Evolutionary conservation across 176 grass and related monocot species (phyloP).

Genomic region (Echinochloa phyllopogon): DNA sequence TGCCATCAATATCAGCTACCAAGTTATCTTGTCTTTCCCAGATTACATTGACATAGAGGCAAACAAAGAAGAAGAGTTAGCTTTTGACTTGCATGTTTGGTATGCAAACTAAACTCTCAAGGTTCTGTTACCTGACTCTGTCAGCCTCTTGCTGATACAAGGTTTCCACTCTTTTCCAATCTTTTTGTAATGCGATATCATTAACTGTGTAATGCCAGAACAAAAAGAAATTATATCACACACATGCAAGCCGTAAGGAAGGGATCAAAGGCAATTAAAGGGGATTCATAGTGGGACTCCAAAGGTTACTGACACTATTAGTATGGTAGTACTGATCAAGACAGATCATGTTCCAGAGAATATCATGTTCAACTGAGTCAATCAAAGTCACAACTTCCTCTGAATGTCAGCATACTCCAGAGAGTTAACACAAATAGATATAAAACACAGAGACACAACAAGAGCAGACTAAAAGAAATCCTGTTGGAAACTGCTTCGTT

Average conservation of each 20-base stretch:
- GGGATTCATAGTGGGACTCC: not conserved
- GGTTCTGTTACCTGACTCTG: constrained; percentile 62
- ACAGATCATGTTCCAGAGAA: constrained; percentile 26
- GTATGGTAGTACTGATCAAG: constrained; percentile 13
- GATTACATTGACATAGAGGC: constrained; percentile 16
- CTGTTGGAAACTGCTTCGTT: not conserved
- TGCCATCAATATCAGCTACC: constrained; percentile 29
- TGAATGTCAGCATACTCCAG: not conserved
- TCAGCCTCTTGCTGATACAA: constrained; percentile 57
- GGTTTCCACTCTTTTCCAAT: constrained; percentile 65
- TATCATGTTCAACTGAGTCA: constrained; percentile 1
- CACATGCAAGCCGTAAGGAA: not conserved
- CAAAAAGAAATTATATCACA: not conserved
- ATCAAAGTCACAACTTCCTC: not conserved
- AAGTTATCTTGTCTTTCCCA: constrained; percentile 2
- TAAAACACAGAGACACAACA: not conserved
- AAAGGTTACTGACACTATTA: not conserved
- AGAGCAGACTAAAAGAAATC: not conserved
- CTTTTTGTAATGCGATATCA: constrained; percentile 55
- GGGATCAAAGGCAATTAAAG: constrained; percentile 8
- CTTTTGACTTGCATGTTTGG: not conserved
- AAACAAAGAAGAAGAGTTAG: constrained; percentile 9
- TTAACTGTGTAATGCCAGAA: constrained; percentile 58
- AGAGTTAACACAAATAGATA: not conserved
- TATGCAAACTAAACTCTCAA: constrained; percentile 28